Evolutionary conservation across 495 filamentous ascomycete species (phyloP).

Genomic region (Hyaloscypha finlandica): DNA sequence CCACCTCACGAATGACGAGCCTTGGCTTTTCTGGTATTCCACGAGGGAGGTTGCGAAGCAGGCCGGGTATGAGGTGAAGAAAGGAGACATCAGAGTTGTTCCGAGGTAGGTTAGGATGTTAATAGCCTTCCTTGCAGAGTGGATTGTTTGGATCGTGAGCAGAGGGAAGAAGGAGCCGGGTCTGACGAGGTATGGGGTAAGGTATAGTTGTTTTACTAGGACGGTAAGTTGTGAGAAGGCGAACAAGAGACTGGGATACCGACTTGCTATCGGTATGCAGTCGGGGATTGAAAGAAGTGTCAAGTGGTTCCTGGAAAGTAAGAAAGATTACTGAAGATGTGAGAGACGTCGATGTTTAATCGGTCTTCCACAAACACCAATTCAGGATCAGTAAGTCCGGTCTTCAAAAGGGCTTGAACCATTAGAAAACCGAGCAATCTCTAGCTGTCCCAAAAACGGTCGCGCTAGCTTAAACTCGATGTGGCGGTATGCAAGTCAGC

Average conservation of each 20-base stretch:
- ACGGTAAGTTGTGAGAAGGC: slow-evolving; percentile 84
- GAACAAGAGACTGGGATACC: slow-evolving; percentile 71
- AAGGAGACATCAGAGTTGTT: slow-evolving; percentile 63
- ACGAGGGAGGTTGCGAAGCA: slow-evolving; percentile 55
- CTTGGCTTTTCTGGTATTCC: slow-evolving; percentile 95
- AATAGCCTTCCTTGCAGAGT: slow-evolving; percentile 72
- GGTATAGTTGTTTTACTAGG: slow-evolving; percentile 75
- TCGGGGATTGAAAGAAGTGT: slow-evolving; percentile 71
- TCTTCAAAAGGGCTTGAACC: no score
- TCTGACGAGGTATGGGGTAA: slow-evolving; percentile 70
- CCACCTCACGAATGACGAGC: slow-evolving; percentile 88
- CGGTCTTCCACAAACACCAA: no score
- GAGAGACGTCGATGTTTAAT: no score
- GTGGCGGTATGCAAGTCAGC: no score
- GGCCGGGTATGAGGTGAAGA: slow-evolving; percentile 54
- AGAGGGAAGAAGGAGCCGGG: slow-evolving; percentile 62
- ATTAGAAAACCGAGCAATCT: no score
- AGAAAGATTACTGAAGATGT: neutral
- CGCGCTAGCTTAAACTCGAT: neutral
- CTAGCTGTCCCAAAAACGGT: no score
- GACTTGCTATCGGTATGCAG: slow-evolving; percentile 68
- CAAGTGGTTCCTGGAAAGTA: neutral
- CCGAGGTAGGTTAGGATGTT: slow-evolving; percentile 60
- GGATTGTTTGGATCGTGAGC: slow-evolving; percentile 57
- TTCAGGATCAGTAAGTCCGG: no score